These are phyloP conservation scores for Salvia miltiorrhiza DNA, from an alignment of 257 asterid species.

Conservation along the genomic window DNA sequence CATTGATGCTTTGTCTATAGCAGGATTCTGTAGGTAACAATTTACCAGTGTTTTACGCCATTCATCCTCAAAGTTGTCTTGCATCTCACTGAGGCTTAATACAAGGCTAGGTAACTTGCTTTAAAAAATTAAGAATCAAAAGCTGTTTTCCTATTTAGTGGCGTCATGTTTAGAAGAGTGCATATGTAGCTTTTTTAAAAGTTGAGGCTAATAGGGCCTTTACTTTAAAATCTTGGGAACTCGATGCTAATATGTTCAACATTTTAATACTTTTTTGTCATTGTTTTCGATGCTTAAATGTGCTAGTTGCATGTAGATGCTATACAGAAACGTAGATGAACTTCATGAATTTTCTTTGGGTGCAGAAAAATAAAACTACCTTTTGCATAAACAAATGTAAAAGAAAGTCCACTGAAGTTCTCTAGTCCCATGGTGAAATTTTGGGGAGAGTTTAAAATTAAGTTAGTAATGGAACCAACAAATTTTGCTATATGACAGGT, in stretches of 20 bases:
- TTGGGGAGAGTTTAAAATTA: background rate
- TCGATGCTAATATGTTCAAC: background rate
- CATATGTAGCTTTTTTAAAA: background rate
- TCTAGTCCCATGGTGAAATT: background rate
- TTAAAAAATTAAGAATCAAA: background rate
- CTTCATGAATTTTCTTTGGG: no score
- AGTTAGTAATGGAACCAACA: background rate
- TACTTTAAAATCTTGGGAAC: background rate
- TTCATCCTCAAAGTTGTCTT: background rate
- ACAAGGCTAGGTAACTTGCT: background rate
- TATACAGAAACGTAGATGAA: background rate
- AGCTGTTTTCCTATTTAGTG: background rate
- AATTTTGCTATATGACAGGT: slow-evolving; percentile 40
- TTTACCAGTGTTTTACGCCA: background rate
- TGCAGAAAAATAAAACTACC: no score
- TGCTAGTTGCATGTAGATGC: background rate
- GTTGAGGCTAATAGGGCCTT: slow-evolving; percentile 5
- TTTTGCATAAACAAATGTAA: no score
- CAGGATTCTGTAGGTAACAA: slow-evolving; percentile 90
- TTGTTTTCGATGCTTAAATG: background rate
- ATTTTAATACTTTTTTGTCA: background rate
- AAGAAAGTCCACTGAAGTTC: background rate
- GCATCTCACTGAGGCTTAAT: background rate
- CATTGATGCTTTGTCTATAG: slow-evolving; percentile 96
- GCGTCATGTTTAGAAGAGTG: background rate